A percentile compares a stretch with the other conserved stretches of the same genome.
Evolutionary conservation across 768 basidiomycete genomes (phyloP).

Genomic region (Termitomyces sp.): DNA sequence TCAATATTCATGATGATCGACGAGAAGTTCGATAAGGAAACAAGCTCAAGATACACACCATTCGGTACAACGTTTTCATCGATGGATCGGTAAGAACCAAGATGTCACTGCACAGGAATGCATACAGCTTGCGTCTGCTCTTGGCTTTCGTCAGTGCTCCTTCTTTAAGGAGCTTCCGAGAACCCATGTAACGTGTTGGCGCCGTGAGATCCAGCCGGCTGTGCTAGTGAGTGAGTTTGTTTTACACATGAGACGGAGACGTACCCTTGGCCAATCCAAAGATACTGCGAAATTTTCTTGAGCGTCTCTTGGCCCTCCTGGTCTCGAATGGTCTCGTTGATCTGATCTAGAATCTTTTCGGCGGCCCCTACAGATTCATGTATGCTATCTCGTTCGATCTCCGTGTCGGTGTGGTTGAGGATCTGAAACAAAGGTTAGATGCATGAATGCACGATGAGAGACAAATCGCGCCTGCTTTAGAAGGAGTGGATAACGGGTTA

Average conservation of each 20-base stretch:
- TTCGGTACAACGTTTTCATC: conserved; percentile 69
- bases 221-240: neutral
- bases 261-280: conserved; percentile 87
- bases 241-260: conserved; percentile 28
- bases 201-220: conserved; percentile 82
- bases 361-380: conserved; percentile 52
- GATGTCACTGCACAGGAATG: conserved; percentile 86
- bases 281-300: conserved; percentile 62
- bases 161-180: conserved; percentile 75
- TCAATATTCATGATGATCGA: neutral
- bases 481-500: conserved; percentile 90
- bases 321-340: conserved; percentile 87
- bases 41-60: conserved; percentile 40
- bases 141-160: conserved; percentile 76
- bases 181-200: conserved; percentile 80
- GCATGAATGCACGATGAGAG: neutral
- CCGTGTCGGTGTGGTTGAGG: conserved; percentile 68
- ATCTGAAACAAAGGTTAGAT: conserved; percentile 40
- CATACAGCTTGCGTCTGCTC: conserved; percentile 72
- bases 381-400: conserved; percentile 55
- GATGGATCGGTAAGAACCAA: conserved; percentile 76
- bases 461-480: conserved; percentile 59
- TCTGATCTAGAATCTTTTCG: conserved; percentile 68
- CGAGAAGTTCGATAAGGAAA: neutral
- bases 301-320: conserved; percentile 81